Evolutionary conservation across 805 yeast species (phyloP).

Genomic region (Ogataea siamensis): DNA sequence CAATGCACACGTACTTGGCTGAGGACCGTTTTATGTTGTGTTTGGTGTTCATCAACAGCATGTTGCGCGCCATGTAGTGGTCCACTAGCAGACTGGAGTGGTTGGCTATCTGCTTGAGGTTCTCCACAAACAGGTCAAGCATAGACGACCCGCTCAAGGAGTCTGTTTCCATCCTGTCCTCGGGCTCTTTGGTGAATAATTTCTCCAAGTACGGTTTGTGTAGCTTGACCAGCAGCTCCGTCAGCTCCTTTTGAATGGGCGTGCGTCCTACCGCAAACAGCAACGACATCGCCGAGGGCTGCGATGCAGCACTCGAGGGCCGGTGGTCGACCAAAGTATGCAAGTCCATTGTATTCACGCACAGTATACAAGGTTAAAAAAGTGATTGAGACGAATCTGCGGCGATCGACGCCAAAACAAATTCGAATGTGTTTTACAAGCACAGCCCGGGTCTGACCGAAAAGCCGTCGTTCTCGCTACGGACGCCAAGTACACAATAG

Average conservation of each 20-base stretch:
- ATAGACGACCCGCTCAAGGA: constrained; percentile 32
- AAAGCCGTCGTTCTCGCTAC: too few relatives aligned
- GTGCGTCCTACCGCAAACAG: constrained; percentile 44
- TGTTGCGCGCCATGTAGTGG: constrained; percentile 71
- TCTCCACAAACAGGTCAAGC: constrained; percentile 43
- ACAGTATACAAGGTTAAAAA: background rate
- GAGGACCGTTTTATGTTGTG: constrained; percentile 51
- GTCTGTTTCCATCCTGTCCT: constrained; percentile 9
- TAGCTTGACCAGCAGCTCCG: constrained; percentile 42
- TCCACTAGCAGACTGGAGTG: constrained; percentile 75
- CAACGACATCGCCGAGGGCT: background rate
- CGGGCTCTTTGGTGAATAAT: constrained; percentile 7
- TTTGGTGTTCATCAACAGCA: constrained; percentile 63
- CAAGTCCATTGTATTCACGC: constrained; percentile 4
- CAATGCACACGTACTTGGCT: constrained; percentile 58
- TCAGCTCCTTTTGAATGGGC: constrained; percentile 41
- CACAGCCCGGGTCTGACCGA: too few relatives aligned
- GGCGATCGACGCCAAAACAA: constrained; percentile 11
- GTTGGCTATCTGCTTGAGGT: constrained; percentile 48
- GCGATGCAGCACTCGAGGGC: background rate
- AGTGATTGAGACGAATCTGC: background rate
- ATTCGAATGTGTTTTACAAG: too few relatives aligned
- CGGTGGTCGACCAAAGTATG: background rate
- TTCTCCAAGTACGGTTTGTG: constrained; percentile 33
- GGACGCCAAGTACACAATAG: too few relatives aligned